Evolutionary conservation across 2,329 filamentous ascomycete species (phyloP).

Genomic region (Diaporthe ilicicola): DNA sequence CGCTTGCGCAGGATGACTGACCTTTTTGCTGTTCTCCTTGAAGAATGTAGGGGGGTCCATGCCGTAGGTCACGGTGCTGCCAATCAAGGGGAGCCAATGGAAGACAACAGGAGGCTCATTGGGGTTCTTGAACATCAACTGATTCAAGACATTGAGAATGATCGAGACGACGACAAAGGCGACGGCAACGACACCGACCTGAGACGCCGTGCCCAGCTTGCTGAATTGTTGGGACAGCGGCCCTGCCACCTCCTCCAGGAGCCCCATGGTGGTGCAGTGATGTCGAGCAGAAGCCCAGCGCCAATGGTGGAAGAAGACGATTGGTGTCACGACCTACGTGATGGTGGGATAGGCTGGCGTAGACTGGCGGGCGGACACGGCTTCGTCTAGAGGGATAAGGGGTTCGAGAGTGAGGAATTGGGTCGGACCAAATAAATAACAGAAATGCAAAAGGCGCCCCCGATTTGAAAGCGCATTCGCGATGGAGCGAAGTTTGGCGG

Average conservation of each 20-base stretch:
- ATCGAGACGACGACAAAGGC: constrained; percentile 64
- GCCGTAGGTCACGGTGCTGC: constrained; percentile 92
- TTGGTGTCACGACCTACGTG: background rate
- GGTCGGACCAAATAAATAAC: constrained; percentile 16
- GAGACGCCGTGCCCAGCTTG: constrained; percentile 55
- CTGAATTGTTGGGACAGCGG: constrained; percentile 60
- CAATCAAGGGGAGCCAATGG: constrained; percentile 83
- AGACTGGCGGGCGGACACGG: background rate
- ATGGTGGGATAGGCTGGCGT: background rate
- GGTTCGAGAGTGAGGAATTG: background rate
- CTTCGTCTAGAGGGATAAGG: background rate
- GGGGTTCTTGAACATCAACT: constrained; percentile 82
- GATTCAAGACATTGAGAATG: constrained; percentile 79
- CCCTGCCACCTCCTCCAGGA: constrained; percentile 61
- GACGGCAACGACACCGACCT: constrained; percentile 55
- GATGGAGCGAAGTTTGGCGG: constrained; percentile 4
- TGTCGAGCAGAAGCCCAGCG: background rate
- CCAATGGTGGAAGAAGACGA: background rate
- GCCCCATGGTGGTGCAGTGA: constrained; percentile 55
- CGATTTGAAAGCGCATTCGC: background rate
- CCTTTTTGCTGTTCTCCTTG: constrained; percentile 73
- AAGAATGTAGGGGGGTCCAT: constrained; percentile 95
- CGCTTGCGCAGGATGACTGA: constrained; percentile 41
- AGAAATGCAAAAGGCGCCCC: background rate
- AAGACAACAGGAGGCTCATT: constrained; percentile 85